Evolutionary conservation across 805 yeast genomes (phyloP), one percentile per base, ranked within the genome.

Genomic region (Wickerhamiella sorbophila): DNA sequence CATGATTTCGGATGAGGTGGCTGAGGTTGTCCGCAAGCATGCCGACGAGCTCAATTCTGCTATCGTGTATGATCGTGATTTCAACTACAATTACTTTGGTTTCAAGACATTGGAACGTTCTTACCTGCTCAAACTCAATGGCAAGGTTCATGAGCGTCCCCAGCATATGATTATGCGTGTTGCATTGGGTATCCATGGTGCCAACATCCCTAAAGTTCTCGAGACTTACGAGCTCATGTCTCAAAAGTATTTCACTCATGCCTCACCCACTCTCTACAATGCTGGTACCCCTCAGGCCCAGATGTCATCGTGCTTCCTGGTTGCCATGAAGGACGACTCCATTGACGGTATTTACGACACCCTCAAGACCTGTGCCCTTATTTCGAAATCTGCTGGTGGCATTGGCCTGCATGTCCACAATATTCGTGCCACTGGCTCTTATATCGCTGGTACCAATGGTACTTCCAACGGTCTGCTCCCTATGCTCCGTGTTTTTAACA

Each of bases 341-440:
- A 85, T 88, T 46, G 95, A 88, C 48, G 97, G 96, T 31, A 88
- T 88, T 40, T 88, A 83, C 57, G 83, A 82, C 47, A 85, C 97
- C 12, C 70, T 88, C 42, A 81, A 87, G 62, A 77, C 79, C 48
- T 72, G 91, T 53, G 96, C 98, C 10, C 65, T 85, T 54, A 87
- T 88, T 39, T 85, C 95, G 40, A 88, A 88, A 64, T 74, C 91
- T 27, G 88, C 97, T 9, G 98, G 98, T 48, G 98, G 98, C 44
- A 77, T 88, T 48, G 98, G 98, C 27, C 62, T 88, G 41, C 93
- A 86, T 58, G 74, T 85, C 39, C 86, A 82, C 57, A 82, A 87
- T 64, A 79, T 88, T 42, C 75, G 97, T 55, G 72, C 91, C 5
- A 70, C 78, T 15, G 97, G 96, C 8, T 72, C 95, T 1, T 77